Base-by-base conservation (phyloP, 75 land plant genomes). In the Sequoiadendron giganteum region DNA sequence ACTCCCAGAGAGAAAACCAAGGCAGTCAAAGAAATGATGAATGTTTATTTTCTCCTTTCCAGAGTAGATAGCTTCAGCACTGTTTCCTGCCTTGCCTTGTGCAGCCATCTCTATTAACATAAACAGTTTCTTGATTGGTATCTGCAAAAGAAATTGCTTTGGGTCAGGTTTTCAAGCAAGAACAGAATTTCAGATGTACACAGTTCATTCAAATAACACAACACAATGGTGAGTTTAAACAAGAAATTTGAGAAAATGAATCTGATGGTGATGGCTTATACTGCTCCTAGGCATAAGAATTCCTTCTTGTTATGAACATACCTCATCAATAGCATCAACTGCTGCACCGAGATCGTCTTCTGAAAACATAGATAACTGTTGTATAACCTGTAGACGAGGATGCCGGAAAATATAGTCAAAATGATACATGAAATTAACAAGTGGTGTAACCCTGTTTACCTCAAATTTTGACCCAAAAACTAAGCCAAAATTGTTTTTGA, bases 91-190 rank as follows among this genome's bases (percentile, higher is more conserved):
- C 70, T 86, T 86, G 21, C 98, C 99, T 86, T 94, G 96, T 13
- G 94, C 98, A 32, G 97, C 99, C 96, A 95, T 96, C 85, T 98
- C 98, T 45, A 98, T 90, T 80, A 96, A 75, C 98, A 96, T 94
- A 52, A 94, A 92, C 38, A 98, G 83, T 90, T 92, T 95, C 92
- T 96, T 98, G 88, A 98, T 93, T 10, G 99, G 94, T 88, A 98
- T 91, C 99, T 97, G 92, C 5, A 88, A 78, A 58, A 85, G 86
- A 83, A 39, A 85, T 52, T 30, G 49, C 43, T 49, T 56, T 54
- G 10, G 13, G 10, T 38, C 86, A 86, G 47, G 68, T 65, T 34
- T 32, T 54, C 38, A 55, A n/a, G 70, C 56, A 73, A 83, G 65
- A 87, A 36, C 84, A 80, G 83, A 55, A 30, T 25, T 84, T 38